phyloP scores from a whole-genome alignment of 2,329 filamentous ascomycete species.

The Dothideomycetes sp. region DNA sequence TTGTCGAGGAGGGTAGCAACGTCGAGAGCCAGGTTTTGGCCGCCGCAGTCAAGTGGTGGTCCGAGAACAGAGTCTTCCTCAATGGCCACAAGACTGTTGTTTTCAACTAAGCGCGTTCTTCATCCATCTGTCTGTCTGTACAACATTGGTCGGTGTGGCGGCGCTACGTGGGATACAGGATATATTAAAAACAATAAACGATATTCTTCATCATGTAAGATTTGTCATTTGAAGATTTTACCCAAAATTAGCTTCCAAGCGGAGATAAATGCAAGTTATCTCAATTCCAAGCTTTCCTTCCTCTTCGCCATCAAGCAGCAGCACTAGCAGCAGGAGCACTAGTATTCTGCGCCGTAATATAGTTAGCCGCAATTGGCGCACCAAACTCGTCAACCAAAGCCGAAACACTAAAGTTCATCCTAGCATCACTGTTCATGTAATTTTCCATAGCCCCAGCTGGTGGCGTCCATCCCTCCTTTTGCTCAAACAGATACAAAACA shows the following conservation, averaged over 20 bases:
- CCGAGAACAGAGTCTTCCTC: slow-evolving; percentile 66
- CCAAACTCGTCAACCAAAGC: slow-evolving; percentile 19
- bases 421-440: slow-evolving; percentile 14
- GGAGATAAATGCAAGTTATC: too few species aligned
- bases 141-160: too few species aligned
- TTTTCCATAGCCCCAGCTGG: slow-evolving; percentile 17
- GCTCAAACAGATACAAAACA: slow-evolving; percentile 24
- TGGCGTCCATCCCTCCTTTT: slow-evolving; percentile 19
- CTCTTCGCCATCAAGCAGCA: too few species aligned
- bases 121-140: too few species aligned
- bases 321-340: too few species aligned
- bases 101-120: too few species aligned
- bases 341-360: slow-evolving; percentile 20
- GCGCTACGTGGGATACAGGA: too few species aligned
- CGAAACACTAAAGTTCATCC: slow-evolving; percentile 20
- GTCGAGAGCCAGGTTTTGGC: slow-evolving; percentile 77
- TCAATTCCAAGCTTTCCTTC: too few species aligned
- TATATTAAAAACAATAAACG: too few species aligned
- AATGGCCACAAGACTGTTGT: slow-evolving; percentile 76
- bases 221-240: too few species aligned
- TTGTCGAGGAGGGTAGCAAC: slow-evolving; percentile 72
- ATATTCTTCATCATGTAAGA: too few species aligned
- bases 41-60: slow-evolving; percentile 75
- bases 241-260: too few species aligned
- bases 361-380: slow-evolving; percentile 22